Percentiles rank a stretch among this genome's conserved stretches.
phyloP scores from a whole-genome alignment of 2,329 filamentous ascomycete species.

The Tolypocladium amazonense region DNA sequence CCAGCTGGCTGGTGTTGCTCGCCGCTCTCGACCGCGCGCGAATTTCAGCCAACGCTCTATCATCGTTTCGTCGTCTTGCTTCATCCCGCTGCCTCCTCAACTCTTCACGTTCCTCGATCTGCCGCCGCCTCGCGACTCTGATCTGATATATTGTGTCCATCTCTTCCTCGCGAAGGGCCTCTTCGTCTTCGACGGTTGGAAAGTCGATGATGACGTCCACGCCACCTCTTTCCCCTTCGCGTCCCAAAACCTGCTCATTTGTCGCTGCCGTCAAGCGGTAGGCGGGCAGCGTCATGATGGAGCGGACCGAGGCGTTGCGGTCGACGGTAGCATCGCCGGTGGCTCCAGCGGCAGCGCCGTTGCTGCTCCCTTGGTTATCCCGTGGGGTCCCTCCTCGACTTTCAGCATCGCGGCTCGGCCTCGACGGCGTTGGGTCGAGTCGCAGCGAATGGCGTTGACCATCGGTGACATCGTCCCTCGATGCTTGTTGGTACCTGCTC shows the following conservation, averaged over 20 bases:
- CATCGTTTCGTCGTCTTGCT: conserved; percentile 62
- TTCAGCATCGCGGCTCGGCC: not conserved
- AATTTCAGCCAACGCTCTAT: conserved; percentile 55
- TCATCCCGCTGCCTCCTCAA: conserved; percentile 59
- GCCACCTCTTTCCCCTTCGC: conserved; percentile 83
- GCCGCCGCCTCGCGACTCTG: conserved; percentile 62
- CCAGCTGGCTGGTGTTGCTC: conserved; percentile 41
- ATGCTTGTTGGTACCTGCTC: conserved; percentile 18
- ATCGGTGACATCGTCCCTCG: conserved; percentile 15
- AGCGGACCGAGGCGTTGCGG: conserved; percentile 76
- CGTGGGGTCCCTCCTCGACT: not conserved
- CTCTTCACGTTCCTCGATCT: conserved; percentile 68
- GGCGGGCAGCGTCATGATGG: conserved; percentile 85
- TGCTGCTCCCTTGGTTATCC: not conserved
- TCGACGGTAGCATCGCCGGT: conserved; percentile 43
- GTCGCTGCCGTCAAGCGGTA: conserved; percentile 66
- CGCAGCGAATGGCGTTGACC: conserved; percentile 11
- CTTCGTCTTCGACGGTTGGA: conserved; percentile 70
- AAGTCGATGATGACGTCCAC: conserved; percentile 86
- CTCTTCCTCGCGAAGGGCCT: conserved; percentile 69
- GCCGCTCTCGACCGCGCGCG: conserved; percentile 43
- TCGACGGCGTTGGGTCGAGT: conserved; percentile 2
- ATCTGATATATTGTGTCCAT: conserved; percentile 94
- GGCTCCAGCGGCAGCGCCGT: conserved; percentile 14
- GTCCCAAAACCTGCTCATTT: conserved; percentile 71